Evolutionary conservation across 768 basidiomycete species (phyloP).

Genomic region (Tephrocybe sp.): DNA sequence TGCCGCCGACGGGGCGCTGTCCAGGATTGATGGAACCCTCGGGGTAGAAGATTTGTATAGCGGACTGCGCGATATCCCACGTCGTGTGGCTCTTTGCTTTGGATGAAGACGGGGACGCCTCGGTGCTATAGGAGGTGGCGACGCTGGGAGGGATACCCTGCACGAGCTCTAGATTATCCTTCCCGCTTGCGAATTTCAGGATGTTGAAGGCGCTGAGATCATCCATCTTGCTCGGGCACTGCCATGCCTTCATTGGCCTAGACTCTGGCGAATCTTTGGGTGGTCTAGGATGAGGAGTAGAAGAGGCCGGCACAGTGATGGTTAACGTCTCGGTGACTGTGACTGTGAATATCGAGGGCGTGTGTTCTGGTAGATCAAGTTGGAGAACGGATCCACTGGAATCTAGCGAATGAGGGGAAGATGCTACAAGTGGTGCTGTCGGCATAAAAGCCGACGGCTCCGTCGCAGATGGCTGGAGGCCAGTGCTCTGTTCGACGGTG

Average conservation of each 20-base stretch:
- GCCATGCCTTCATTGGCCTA: conserved; percentile 38
- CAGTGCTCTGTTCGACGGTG: background rate
- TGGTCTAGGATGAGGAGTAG: conserved; percentile 10
- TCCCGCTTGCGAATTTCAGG: conserved; percentile 50
- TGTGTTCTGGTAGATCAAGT: background rate
- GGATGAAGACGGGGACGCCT: conserved; percentile 9
- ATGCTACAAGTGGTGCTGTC: background rate
- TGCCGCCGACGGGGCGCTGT: conserved; percentile 61
- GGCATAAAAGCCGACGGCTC: conserved; percentile 1
- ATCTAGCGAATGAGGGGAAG: background rate
- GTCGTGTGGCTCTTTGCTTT: conserved; percentile 6
- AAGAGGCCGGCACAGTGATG: conserved; percentile 17
- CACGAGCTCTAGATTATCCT: conserved; percentile 55
- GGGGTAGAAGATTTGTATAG: conserved; percentile 68
- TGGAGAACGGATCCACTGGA: background rate
- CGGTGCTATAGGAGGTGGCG: conserved; percentile 20
- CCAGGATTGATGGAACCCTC: conserved; percentile 67
- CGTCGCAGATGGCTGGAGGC: background rate
- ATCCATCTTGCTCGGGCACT: conserved; percentile 47
- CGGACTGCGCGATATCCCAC: conserved; percentile 32
- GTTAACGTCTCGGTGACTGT: conserved; percentile 25
- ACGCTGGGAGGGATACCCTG: conserved; percentile 37
- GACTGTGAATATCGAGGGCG: background rate
- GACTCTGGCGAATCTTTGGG: background rate
- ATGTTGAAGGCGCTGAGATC: conserved; percentile 62